Conservation (phyloP, 495 filamentous ascomycete species). For the Annulohypoxylon stygium region DNA sequence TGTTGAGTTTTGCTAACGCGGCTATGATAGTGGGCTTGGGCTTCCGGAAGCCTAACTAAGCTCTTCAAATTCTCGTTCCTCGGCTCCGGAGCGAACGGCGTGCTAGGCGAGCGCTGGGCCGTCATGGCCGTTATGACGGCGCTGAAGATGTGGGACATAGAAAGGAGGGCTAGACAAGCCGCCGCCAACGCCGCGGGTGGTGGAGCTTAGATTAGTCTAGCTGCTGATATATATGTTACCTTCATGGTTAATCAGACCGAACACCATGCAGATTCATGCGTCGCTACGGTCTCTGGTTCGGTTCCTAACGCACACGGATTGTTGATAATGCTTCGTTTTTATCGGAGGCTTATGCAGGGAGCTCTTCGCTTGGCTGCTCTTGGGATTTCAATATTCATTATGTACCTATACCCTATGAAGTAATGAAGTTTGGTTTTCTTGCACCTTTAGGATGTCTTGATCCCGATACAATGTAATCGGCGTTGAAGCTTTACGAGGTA, state of each 20-base stretch:
- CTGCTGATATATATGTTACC: background rate
- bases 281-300: background rate
- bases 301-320: background rate
- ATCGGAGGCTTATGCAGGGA: background rate
- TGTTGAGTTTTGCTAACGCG: background rate
- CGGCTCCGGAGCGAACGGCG: conserved; percentile 45
- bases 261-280: too few relatives aligned
- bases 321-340: background rate
- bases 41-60: conserved; percentile 37
- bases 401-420: background rate
- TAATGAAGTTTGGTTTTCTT: background rate
- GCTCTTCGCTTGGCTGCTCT: background rate
- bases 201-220: conserved; percentile 4
- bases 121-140: conserved; percentile 51
- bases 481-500: too few relatives aligned
- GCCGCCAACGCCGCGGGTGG: background rate
- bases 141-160: conserved; percentile 46
- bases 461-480: too few relatives aligned
- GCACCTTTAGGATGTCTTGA: too few relatives aligned
- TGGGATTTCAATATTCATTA: background rate
- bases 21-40: conserved; percentile 20
- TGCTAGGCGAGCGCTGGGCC: conserved; percentile 50
- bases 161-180: conserved; percentile 7
- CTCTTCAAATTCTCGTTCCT: conserved; percentile 46
- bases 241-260: too few relatives aligned